Percentiles rank a stretch among this genome's conserved stretches.
Evolutionary conservation across 2,329 filamentous ascomycete genomes (phyloP).

Genomic region (Dryadomyces quercivorus): DNA sequence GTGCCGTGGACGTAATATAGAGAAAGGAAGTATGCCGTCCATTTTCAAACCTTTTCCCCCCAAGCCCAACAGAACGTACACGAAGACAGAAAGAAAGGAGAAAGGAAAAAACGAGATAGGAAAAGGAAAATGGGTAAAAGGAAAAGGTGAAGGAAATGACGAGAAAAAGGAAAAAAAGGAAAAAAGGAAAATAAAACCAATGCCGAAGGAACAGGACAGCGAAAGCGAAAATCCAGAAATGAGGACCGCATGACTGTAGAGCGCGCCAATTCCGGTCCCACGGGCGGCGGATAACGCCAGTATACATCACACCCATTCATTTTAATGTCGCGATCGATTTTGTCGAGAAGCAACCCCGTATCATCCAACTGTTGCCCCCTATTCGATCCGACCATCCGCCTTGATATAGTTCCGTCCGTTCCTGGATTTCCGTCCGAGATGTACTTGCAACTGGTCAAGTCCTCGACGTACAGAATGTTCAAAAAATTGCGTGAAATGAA

Average conservation of each 20-base stretch:
- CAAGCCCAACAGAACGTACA: background rate
- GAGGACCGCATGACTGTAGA: background rate
- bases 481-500: background rate
- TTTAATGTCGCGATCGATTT: too few species aligned
- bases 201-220: background rate
- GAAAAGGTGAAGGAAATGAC: too few species aligned
- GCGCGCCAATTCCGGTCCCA: too few species aligned
- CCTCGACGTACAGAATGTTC: background rate
- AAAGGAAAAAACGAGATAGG: conserved; percentile 6
- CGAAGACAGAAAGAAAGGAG: conserved; percentile 10
- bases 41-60: background rate
- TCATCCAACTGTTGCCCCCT: too few species aligned
- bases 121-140: conserved; percentile 1
- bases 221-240: background rate
- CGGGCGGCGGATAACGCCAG: too few species aligned
- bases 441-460: background rate
- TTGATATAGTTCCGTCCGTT: too few species aligned
- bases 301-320: too few species aligned
- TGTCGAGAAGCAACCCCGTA: too few species aligned
- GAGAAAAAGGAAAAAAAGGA: background rate
- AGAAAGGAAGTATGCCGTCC: background rate
- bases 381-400: too few species aligned
- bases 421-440: background rate
- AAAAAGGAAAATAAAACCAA: background rate
- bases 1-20: background rate